These are phyloP conservation scores for Quercus engelmannii DNA, from an alignment of 306 rosid species.

Conservation along the genomic window DNA sequence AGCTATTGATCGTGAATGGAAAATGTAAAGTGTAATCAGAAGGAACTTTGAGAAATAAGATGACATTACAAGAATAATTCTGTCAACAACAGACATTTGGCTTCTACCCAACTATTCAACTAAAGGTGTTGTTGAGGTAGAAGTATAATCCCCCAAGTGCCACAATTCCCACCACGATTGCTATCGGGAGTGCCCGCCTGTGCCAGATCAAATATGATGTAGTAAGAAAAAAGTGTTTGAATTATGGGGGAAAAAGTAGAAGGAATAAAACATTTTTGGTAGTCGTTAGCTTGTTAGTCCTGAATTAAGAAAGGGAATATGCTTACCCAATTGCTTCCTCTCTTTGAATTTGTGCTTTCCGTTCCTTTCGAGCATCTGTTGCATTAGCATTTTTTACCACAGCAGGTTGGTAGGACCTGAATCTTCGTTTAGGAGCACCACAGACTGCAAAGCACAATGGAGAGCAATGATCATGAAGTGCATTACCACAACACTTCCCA, in stretches of 20 bases:
- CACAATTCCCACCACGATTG: conserved; percentile 62
- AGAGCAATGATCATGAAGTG: not conserved
- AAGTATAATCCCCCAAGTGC: conserved; percentile 78
- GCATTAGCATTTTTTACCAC: conserved; percentile 54
- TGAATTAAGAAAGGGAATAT: not conserved
- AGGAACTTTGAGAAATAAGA: not conserved
- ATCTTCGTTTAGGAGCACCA: conserved; percentile 93
- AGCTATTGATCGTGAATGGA: not conserved
- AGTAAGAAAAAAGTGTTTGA: not conserved
- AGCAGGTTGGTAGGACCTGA: conserved; percentile 60
- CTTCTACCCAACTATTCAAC: not conserved
- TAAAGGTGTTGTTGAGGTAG: conserved; percentile 55
- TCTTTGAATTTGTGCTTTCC: conserved; percentile 63
- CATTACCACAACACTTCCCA: not conserved
- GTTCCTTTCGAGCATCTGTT: conserved; percentile 53
- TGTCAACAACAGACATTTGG: not conserved
- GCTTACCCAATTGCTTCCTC: conserved; percentile 76
- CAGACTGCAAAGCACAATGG: conserved; percentile 55
- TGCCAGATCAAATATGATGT: not conserved
- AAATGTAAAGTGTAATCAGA: not conserved
- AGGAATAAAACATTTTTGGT: not conserved
- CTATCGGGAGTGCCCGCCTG: conserved; percentile 79
- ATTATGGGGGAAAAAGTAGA: not conserved
- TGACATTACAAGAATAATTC: conserved; percentile 2
- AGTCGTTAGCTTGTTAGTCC: not conserved